Conservation (phyloP, 805 yeast species). For the Cephaloascus fragrans region DNA sequence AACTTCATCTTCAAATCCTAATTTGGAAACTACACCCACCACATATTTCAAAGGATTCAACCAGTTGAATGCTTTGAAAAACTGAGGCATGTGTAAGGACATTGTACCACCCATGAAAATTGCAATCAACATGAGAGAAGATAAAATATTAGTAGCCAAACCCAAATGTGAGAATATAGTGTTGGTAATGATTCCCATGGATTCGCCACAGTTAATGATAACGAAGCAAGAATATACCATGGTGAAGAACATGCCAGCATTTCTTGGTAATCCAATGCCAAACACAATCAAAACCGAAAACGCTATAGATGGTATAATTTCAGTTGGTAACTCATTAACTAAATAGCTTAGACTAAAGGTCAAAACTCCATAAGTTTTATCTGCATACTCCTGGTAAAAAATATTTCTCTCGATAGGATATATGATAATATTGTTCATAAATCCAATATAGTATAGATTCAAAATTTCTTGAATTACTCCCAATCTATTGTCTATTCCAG, state of each 20-base stretch:
- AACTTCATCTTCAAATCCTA: constrained; percentile 43
- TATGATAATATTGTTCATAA: constrained; percentile 66
- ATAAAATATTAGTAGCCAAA: constrained; percentile 65
- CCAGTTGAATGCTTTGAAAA: constrained; percentile 64
- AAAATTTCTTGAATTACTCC: constrained; percentile 71
- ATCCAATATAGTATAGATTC: constrained; percentile 68
- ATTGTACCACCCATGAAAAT: constrained; percentile 79
- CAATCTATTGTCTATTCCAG: constrained; percentile 55
- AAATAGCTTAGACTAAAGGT: constrained; percentile 58
- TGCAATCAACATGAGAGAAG: constrained; percentile 59
- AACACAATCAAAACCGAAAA: constrained; percentile 57
- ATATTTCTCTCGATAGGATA: constrained; percentile 67
- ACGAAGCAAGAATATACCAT: constrained; percentile 43
- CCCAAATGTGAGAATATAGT: constrained; percentile 69
- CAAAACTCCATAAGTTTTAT: constrained; percentile 54
- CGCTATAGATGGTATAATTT: constrained; percentile 45
- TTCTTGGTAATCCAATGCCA: constrained; percentile 65
- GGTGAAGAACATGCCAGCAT: constrained; percentile 57
- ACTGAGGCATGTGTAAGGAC: constrained; percentile 65
- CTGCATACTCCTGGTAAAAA: constrained; percentile 72
- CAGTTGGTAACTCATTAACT: constrained; percentile 59
- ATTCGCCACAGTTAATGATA: constrained; percentile 69
- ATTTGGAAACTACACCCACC: constrained; percentile 48
- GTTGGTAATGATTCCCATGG: constrained; percentile 74
- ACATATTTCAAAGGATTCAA: constrained; percentile 72